A percentile compares a stretch with the other conserved stretches of the same genome.
Evolutionary conservation across 768 basidiomycete genomes (phyloP).

Genomic region (Naganishia onofrii): DNA sequence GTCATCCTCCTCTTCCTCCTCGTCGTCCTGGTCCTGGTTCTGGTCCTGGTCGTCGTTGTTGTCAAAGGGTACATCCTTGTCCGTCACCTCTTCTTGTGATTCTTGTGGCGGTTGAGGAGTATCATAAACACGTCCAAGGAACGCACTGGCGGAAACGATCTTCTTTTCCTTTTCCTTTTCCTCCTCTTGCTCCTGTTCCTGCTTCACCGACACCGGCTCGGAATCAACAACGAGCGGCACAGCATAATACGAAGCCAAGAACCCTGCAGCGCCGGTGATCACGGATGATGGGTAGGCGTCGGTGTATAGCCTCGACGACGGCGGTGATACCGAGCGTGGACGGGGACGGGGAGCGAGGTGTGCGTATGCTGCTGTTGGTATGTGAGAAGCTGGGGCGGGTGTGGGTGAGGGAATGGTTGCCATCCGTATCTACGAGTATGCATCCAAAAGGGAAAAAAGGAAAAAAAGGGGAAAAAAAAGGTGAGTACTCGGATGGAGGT

Average conservation of each 20-base stretch:
- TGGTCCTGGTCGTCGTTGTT: too few species aligned
- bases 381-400: background rate
- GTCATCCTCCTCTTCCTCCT: too few species aligned
- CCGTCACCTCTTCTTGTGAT: background rate
- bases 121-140: background rate
- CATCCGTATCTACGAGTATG: constrained; percentile 11
- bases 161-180: background rate
- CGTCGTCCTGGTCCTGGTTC: too few species aligned
- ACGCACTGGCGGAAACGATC: constrained; percentile 14
- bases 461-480: too few species aligned
- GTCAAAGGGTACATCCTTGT: too few species aligned
- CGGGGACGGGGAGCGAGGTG: constrained; percentile 15
- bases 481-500: too few species aligned
- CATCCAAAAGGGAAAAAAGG: too few species aligned
- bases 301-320: too few species aligned
- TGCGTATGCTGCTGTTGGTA: background rate
- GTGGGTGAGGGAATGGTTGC: too few species aligned
- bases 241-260: constrained; percentile 18
- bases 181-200: background rate
- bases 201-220: background rate
- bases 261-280: background rate
- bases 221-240: background rate
- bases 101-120: background rate
- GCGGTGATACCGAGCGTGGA: background rate
- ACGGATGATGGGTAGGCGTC: background rate